phyloP scores from a whole-genome alignment of 768 basidiomycete genomes.

The Amanita pseudoporphyria region DNA sequence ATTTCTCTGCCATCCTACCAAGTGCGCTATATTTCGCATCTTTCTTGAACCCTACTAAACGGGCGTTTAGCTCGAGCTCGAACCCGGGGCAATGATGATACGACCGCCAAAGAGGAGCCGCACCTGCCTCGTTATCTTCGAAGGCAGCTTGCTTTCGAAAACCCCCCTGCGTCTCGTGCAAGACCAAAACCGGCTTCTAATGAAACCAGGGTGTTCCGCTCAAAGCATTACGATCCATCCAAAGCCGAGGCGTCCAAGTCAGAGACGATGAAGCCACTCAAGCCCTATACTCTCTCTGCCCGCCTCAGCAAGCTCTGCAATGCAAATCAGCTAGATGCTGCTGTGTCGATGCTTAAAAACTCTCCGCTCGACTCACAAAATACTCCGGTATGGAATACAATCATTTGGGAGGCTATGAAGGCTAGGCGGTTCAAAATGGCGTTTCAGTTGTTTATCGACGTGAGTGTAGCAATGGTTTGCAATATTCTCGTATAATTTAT shows the following conservation, averaged over 20 bases:
- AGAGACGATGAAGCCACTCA: slow-evolving; percentile 34
- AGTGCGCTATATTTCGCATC: background rate
- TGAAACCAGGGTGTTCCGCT: slow-evolving; percentile 20
- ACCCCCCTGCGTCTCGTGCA: slow-evolving; percentile 4
- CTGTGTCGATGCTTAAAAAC: slow-evolving; percentile 56
- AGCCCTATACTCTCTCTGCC: slow-evolving; percentile 51
- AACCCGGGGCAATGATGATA: background rate
- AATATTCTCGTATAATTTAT: slow-evolving; percentile 6
- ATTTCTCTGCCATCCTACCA: background rate
- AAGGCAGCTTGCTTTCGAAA: slow-evolving; percentile 13
- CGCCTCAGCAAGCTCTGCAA: slow-evolving; percentile 51
- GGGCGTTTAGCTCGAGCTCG: background rate
- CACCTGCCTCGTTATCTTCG: slow-evolving; percentile 22
- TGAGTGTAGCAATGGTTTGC: slow-evolving; percentile 21
- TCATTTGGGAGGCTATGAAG: slow-evolving; percentile 59
- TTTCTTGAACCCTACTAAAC: background rate
- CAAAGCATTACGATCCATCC: slow-evolving; percentile 30
- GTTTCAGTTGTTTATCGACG: slow-evolving; percentile 62
- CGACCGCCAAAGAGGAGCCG: background rate
- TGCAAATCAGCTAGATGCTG: slow-evolving; percentile 46
- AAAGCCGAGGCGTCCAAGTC: slow-evolving; percentile 15
- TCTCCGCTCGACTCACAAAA: slow-evolving; percentile 70
- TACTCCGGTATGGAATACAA: slow-evolving; percentile 67
- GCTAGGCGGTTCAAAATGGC: slow-evolving; percentile 46
- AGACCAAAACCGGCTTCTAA: slow-evolving; percentile 8